Conservation (phyloP, 2,329 filamentous ascomycete species). For the Aspergillus transmontanensis region DNA sequence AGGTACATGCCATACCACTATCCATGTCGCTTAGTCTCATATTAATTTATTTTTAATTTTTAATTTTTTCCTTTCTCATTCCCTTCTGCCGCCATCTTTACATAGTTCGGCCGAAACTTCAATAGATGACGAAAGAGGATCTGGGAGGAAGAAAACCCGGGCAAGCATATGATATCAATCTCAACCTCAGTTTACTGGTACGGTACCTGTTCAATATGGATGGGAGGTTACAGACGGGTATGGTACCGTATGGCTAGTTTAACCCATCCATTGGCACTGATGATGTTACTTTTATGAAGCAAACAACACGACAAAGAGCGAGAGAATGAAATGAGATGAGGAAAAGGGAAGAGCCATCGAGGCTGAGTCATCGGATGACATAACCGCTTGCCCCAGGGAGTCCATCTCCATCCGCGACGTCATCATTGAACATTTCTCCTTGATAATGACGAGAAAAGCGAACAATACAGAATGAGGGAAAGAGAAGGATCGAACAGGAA, state of each 20-base stretch:
- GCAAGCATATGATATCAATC: neutral
- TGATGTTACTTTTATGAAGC: neutral
- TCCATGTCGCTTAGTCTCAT: too few relatives aligned
- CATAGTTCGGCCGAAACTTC: neutral
- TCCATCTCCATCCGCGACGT: conserved; percentile 7
- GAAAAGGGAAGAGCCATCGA: too few relatives aligned
- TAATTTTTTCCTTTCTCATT: neutral
- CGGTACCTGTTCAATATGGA: neutral
- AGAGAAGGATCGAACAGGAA: neutral
- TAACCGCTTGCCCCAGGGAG: neutral
- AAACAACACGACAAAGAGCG: too few relatives aligned
- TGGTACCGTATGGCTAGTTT: neutral
- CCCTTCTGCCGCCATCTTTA: neutral
- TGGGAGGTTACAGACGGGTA: neutral
- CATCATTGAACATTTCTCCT: neutral
- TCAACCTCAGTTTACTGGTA: neutral
- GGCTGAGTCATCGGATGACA: conserved; percentile 18
- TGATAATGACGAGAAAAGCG: neutral
- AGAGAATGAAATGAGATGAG: too few relatives aligned
- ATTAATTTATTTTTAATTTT: neutral
- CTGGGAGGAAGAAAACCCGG: neutral
- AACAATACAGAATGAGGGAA: neutral
- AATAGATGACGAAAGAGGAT: neutral
- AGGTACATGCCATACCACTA: neutral
- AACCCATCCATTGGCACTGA: neutral